Evolutionary conservation across 2,329 filamentous ascomycete species (phyloP).

Genomic region (Trichoderma polysporum): DNA sequence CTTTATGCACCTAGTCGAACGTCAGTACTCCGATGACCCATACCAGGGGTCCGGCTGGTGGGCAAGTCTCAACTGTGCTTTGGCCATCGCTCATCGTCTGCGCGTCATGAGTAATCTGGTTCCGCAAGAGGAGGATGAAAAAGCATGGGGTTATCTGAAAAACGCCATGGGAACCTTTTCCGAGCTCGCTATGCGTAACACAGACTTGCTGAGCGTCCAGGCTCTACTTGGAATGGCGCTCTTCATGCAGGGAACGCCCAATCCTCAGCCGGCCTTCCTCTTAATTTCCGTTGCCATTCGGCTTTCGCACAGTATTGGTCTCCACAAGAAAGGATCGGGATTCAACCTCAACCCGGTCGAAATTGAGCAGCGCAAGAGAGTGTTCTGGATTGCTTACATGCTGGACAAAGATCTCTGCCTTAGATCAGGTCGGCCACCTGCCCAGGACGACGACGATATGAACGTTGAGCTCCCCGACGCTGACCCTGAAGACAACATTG

Average conservation of each 20-base stretch:
- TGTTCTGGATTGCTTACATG: conserved; percentile 67
- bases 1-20: conserved; percentile 95
- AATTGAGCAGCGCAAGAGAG: conserved; percentile 77
- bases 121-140: conserved; percentile 85
- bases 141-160: conserved; percentile 94
- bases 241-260: conserved; percentile 94
- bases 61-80: conserved; percentile 89
- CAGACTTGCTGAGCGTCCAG: conserved; percentile 91
- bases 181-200: conserved; percentile 93
- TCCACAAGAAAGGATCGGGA: conserved; percentile 88
- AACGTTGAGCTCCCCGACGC: conserved; percentile 94
- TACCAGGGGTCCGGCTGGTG: conserved; percentile 98
- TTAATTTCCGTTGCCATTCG: conserved; percentile 88
- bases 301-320: conserved; percentile 86
- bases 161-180: conserved; percentile 93
- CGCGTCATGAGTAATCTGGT: conserved; percentile 95
- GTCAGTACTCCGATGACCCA: conserved; percentile 87
- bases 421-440: conserved; percentile 58
- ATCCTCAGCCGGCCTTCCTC: conserved; percentile 91
- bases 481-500: conserved; percentile 86
- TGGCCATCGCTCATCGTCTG: conserved; percentile 90
- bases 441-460: conserved; percentile 72
- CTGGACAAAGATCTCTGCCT: conserved; percentile 64
- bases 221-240: conserved; percentile 89
- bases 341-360: conserved; percentile 94